phyloP scores from a whole-genome alignment of 768 basidiomycete genomes.

The Inosperma sp. region DNA sequence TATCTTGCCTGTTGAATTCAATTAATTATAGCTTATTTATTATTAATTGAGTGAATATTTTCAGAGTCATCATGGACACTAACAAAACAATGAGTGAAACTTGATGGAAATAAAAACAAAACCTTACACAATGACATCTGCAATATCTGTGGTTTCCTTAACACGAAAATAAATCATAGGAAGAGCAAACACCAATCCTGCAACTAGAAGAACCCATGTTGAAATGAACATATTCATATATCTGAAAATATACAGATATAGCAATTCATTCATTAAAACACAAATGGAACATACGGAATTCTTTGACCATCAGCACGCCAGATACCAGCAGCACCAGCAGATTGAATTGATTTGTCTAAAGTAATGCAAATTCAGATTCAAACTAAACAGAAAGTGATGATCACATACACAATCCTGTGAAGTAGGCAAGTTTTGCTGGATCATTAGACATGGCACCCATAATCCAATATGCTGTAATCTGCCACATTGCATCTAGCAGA shows the following conservation, averaged over 20 bases:
- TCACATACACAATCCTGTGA: conserved; percentile 74
- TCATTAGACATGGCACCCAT: conserved; percentile 87
- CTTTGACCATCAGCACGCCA: conserved; percentile 67
- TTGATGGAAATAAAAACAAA: neutral
- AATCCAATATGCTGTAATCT: conserved; percentile 77
- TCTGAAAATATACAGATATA: conserved; percentile 19
- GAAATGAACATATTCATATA: conserved; percentile 52
- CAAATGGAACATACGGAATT: conserved; percentile 48
- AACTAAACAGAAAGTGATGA: neutral
- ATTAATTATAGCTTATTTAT: no score
- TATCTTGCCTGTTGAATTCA: neutral
- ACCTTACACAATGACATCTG: conserved; percentile 51
- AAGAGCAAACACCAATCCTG: conserved; percentile 58
- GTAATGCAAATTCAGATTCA: neutral
- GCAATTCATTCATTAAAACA: neutral
- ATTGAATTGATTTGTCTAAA: conserved; percentile 56
- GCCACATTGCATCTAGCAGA: conserved; percentile 80
- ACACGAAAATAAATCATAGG: conserved; percentile 72
- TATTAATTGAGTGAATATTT: conserved; percentile 20
- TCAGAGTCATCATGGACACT: conserved; percentile 41
- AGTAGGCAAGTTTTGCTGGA: conserved; percentile 71
- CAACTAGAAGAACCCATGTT: conserved; percentile 59
- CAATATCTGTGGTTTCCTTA: conserved; percentile 48
- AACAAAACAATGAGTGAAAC: conserved; percentile 13
- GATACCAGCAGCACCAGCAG: conserved; percentile 66